Evolutionary conservation across 148 eudicot genomes (phyloP), one percentile per base, ranked within the genome.

Genomic region (Camellia granthamiana): DNA sequence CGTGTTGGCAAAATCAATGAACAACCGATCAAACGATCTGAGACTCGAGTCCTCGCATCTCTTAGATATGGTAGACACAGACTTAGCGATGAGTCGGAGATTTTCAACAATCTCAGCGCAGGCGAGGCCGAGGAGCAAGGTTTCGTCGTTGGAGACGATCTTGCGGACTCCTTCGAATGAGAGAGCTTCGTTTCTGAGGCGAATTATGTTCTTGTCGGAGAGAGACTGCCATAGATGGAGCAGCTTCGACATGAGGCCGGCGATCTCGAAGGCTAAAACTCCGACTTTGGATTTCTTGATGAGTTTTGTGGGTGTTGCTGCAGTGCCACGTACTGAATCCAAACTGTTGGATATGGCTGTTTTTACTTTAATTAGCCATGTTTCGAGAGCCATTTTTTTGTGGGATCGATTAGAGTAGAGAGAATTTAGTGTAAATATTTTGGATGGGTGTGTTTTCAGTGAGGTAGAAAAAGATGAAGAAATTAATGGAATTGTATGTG

Each of bases 81-180:
- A 83, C 16, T 79, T 81, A 3, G 94, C 84, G 0, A 92, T 63
- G 23, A 81, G 72, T 13, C 86, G 77, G 15, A 95, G 79, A 68
- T 81, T 87, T 8, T 90, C 89, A 21, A 90, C 81, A 59, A 92
- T 72, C 77, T 95, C 98, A 0, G 97, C 92, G 38, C 90, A 88
- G 5, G 97, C 93, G 8, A 95, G 84, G 63, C 87, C 78, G 7
- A 92, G 82, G n/a, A 95, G 89, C 77, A 95, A 93, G 16, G 87
- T 76, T 7, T 91, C 97, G 76, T 95, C 94, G 75, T 87, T 85
- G 16, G 98, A 95, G 61, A 95, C 92, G 72, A 95, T 87, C 59
- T 93, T 91, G 0, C 88, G 91, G 6, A 93, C 92, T 15, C 98
- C 98, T 80, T 88, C 89, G 0, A 89, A 80, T 5, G 84, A 60